phyloP scores from a whole-genome alignment of 1,139 yeast genomes.

The Spencermartinsiella ligniputridi region DNA sequence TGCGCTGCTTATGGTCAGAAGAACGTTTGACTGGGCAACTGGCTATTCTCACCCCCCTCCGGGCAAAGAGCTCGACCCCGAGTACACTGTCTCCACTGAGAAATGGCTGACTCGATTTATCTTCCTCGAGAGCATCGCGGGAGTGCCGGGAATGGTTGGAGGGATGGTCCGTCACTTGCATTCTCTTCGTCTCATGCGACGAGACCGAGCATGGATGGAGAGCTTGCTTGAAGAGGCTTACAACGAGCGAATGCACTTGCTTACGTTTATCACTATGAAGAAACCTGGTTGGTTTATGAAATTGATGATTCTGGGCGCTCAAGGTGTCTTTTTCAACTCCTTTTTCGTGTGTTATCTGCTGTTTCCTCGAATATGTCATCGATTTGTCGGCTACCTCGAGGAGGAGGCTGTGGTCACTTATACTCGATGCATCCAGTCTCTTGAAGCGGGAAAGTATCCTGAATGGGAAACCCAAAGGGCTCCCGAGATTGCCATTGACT shows the following conservation, averaged over 20 bases:
- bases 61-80: constrained; percentile 40
- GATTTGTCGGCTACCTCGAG: constrained; percentile 75
- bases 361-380: constrained; percentile 62
- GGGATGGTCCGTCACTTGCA: constrained; percentile 36
- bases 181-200: constrained; percentile 38
- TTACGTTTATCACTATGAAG: constrained; percentile 64
- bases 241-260: constrained; percentile 73
- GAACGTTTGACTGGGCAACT: constrained; percentile 55
- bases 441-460: constrained; percentile 49
- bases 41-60: constrained; percentile 54
- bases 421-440: constrained; percentile 55
- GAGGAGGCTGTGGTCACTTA: constrained; percentile 77
- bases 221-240: constrained; percentile 72
- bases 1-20: constrained; percentile 44
- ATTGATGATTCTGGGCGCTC: constrained; percentile 56
- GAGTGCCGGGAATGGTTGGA: constrained; percentile 78
- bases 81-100: constrained; percentile 54
- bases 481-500: constrained; percentile 52
- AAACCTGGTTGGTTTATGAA: constrained; percentile 61
- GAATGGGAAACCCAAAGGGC: constrained; percentile 39
- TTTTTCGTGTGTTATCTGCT: constrained; percentile 60
- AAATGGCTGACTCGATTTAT: constrained; percentile 68
- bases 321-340: constrained; percentile 64
- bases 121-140: constrained; percentile 70
- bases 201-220: constrained; percentile 77